Evolutionary conservation across 2,329 filamentous ascomycete genomes (phyloP).

Genomic region (Ceratocystis harringtonii): DNA sequence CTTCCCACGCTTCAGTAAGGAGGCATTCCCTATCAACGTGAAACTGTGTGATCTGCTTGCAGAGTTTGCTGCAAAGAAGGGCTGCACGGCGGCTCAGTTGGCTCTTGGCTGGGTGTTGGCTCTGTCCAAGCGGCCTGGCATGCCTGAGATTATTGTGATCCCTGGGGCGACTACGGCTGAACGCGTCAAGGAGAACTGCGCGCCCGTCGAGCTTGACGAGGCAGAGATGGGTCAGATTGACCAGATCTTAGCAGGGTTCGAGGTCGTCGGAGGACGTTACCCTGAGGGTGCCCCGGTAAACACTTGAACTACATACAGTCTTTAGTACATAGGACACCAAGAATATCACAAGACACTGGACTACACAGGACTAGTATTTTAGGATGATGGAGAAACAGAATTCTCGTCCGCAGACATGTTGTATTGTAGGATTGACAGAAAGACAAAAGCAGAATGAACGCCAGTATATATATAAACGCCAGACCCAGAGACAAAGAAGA

Average conservation of each 20-base stretch:
- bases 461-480: slow-evolving; percentile 2
- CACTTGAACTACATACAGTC: slow-evolving; percentile 22
- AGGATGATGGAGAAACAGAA: neutral
- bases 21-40: slow-evolving; percentile 49
- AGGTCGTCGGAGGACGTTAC: slow-evolving; percentile 36
- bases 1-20: slow-evolving; percentile 46
- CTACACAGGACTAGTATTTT: neutral
- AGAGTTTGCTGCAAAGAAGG: slow-evolving; percentile 43
- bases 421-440: neutral
- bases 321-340: neutral
- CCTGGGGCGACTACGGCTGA: slow-evolving; percentile 45
- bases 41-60: slow-evolving; percentile 44
- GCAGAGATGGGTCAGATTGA: slow-evolving; percentile 39
- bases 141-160: slow-evolving; percentile 48
- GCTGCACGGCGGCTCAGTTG: slow-evolving; percentile 46
- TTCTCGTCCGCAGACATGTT: neutral
- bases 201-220: slow-evolving; percentile 33
- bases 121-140: slow-evolving; percentile 35
- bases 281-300: slow-evolving; percentile 25
- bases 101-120: slow-evolving; percentile 48
- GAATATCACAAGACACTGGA: neutral
- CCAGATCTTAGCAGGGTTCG: slow-evolving; percentile 33
- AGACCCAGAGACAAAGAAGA: slow-evolving; percentile 3
- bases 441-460: slow-evolving; percentile 1
- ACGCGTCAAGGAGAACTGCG: slow-evolving; percentile 46